These are phyloP conservation scores for Aspergillus affinis DNA, from an alignment of 495 filamentous ascomycete genomes.

Conservation along the genomic window DNA sequence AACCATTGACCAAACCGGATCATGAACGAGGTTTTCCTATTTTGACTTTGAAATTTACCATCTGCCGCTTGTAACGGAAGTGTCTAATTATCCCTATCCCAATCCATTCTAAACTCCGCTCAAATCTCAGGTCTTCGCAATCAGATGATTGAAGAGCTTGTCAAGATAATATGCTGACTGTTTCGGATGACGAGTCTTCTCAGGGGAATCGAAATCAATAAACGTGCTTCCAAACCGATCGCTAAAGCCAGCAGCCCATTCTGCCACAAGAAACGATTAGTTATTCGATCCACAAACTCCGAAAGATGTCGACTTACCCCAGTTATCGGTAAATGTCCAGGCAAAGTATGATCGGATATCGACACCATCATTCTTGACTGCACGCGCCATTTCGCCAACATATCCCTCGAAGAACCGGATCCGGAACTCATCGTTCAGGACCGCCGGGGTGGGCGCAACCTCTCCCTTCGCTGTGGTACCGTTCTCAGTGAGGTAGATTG, in stretches of 20 bases:
- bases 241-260: constrained; percentile 50
- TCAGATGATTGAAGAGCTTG: constrained; percentile 42
- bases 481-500: constrained; percentile 53
- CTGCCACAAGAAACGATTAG: constrained; percentile 15
- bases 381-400: constrained; percentile 43
- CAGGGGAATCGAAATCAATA: constrained; percentile 43
- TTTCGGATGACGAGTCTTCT: constrained; percentile 48
- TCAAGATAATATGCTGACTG: constrained; percentile 44
- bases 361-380: constrained; percentile 43
- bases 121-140: constrained; percentile 9
- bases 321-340: constrained; percentile 50
- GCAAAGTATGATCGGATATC: constrained; percentile 50
- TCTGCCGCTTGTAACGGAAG: not conserved
- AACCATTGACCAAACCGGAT: too few relatives aligned
- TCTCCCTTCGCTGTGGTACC: constrained; percentile 49
- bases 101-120: not conserved
- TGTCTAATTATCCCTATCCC: not conserved
- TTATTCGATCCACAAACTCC: not conserved
- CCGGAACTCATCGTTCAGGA: constrained; percentile 45
- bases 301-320: constrained; percentile 23
- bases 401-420: constrained; percentile 48
- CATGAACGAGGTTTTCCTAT: too few relatives aligned
- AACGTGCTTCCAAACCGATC: constrained; percentile 47
- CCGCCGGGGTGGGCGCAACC: constrained; percentile 34
- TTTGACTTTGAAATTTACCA: too few relatives aligned